phyloP scores from a whole-genome alignment of 2,329 filamentous ascomycete species.

The Fusarium graminum region DNA sequence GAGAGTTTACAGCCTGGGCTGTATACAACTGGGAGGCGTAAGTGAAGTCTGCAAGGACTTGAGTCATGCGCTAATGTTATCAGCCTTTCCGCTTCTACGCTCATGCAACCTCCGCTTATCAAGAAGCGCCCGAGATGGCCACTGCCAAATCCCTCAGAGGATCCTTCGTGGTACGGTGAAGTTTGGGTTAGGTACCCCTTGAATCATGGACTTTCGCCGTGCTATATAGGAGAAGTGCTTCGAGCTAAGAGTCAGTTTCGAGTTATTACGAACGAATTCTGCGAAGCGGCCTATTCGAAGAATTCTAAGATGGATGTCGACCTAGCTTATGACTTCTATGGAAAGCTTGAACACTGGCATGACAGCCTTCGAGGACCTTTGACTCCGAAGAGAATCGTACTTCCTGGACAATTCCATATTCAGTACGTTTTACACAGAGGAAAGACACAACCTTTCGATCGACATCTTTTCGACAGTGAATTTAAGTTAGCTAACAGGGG shows the following conservation, averaged over 20 bases:
- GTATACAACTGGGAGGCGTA: conserved; percentile 54
- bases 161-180: conserved; percentile 53
- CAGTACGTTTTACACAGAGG: conserved; percentile 49
- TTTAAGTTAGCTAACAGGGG: not conserved
- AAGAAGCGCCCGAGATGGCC: conserved; percentile 48
- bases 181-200: conserved; percentile 55
- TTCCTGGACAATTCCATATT: conserved; percentile 54
- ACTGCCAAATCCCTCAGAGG: conserved; percentile 48
- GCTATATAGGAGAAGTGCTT: conserved; percentile 49
- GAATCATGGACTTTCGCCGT: conserved; percentile 36
- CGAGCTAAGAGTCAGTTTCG: conserved; percentile 49
- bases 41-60: not conserved
- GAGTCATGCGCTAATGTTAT: not conserved
- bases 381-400: conserved; percentile 48
- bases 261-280: conserved; percentile 54
- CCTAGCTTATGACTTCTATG: conserved; percentile 40
- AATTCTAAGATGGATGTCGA: conserved; percentile 30
- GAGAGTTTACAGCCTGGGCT: conserved; percentile 53
- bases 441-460: not conserved
- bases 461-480: not conserved
- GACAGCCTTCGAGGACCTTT: conserved; percentile 45
- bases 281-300: conserved; percentile 30
- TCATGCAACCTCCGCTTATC: conserved; percentile 49
- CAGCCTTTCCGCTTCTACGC: conserved; percentile 47
- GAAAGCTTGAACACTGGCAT: conserved; percentile 50